Base-by-base conservation (phyloP, 306 rosid species). In the Begonia fuchsioides region DNA sequence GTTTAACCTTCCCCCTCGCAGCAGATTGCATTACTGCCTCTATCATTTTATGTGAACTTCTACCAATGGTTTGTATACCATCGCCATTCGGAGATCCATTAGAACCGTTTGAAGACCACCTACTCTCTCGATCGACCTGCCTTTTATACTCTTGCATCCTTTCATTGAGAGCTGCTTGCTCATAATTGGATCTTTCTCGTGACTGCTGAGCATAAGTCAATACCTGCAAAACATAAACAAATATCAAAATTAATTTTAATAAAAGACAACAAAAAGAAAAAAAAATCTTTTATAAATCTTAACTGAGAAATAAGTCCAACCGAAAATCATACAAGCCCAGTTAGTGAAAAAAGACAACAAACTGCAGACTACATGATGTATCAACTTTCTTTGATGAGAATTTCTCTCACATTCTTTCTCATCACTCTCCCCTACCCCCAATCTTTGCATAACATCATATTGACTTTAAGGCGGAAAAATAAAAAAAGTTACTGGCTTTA, bases 1-100 rank as follows among this genome's bases (percentile, higher is more conserved):
- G 47, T 50, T n/a, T 12, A 13, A 92, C 98, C 96, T 92, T 92
- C 69, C 98, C 98, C 84, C 80, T 92, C 35, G 96, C 87, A 73
- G 96, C 98, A 71, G 92, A 79, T 73, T 92, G 98, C 98, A 92
- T 92, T 45, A 92, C 98, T n/a, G 95, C 98, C 68, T 92, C 96
- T 62, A 92, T 92, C 98, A 86, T 86, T 75, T 92, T 92, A 80
- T 92, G 98, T 6, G 98, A 92, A 70, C 98, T 92, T 80, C 98
- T 82, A 66, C 98, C 98, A 52, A 92, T 92, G 57, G 93, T 85
- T 80, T 86, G 98, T 77, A 86, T 82, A 55, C 98, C 98, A 69
- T 86, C 96, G 59, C 98, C 98, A 69, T 86, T 92, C 18, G 98
- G 98, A 61, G 98, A 92, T 18, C 96, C 96, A 51, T 80, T 79